Evolutionary conservation across 176 grass and related monocot species (phyloP).

Genomic region (Phragmites australis): DNA sequence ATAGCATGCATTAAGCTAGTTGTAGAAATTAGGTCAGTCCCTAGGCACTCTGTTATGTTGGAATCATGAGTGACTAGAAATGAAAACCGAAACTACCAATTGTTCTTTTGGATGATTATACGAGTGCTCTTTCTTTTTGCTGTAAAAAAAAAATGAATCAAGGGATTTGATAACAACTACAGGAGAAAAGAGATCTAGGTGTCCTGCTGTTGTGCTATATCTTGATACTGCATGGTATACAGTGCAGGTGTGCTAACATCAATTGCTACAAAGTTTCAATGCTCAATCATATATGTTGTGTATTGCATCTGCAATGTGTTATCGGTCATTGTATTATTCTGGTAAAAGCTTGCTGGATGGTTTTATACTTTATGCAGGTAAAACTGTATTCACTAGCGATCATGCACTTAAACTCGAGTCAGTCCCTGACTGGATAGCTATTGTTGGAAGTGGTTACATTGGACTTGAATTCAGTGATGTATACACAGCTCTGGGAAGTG

Average conservation of each 20-base stretch:
- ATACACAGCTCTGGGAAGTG: constrained; percentile 89
- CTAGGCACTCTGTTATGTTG: neutral
- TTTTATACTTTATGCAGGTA: constrained; percentile 58
- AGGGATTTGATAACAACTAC: neutral
- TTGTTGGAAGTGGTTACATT: constrained; percentile 99
- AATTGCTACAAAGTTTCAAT: neutral
- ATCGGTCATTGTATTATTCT: constrained; percentile 1
- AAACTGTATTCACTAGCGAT: constrained; percentile 94
- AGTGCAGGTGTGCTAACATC: neutral
- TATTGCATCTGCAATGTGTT: neutral
- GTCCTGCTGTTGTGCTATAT: neutral
- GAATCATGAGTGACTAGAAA: constrained; percentile 4
- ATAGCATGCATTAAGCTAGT: neutral
- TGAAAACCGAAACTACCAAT: neutral
- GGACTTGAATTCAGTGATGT: constrained; percentile 98
- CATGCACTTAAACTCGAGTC: constrained; percentile 89
- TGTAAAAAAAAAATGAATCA: neutral
- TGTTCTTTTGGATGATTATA: neutral
- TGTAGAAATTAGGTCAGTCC: neutral
- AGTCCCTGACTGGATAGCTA: constrained; percentile 94
- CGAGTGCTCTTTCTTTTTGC: neutral
- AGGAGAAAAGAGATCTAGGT: neutral
- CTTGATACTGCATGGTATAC: neutral
- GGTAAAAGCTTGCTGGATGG: neutral
- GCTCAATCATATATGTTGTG: neutral